Base-by-base conservation (phyloP, 2,329 filamentous ascomycete genomes). In the Neoscytalidium dimidiatum region DNA sequence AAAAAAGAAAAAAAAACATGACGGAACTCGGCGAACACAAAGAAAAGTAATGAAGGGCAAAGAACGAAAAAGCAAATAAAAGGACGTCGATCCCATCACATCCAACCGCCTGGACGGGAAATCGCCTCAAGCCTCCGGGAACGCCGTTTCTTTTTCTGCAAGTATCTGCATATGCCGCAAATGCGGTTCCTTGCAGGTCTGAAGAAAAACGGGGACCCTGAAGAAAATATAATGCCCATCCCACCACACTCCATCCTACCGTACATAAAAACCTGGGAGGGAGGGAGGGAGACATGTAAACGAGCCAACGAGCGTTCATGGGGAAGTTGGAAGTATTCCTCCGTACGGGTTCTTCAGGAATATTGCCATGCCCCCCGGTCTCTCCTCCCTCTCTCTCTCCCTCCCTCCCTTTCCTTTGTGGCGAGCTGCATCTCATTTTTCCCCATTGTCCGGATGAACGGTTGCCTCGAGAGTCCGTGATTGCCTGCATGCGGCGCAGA, bases 281-380 rank as follows among this genome's bases (percentile, higher is more conserved):
- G n/a, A n/a, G n/a, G n/a, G n/a, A n/a, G n/a, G n/a, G n/a, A n/a
- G n/a, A n/a, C n/a, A n/a, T n/a, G 28, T 35, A 57, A 57, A 57
- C 52, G 52, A 57, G 5, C 52, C 52, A 57, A 41, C 35, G 52
- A 57, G n/a, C 33, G 52, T 41, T 35, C 21, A 57, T 35, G 52
- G 52, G 52, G 52, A 57, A 57, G 21, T 6, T 41, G 33, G 23
- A 41, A 21, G 14, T 17, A 17, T 28, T 21, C 52, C n/a, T 57
- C 51, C 51, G 51, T 35, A 31, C 31, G 31, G 51, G 51, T 14
- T 38, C 19, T n/a, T n/a, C n/a, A n/a, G n/a, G 51, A 6, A 11
- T n/a, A 7, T n/a, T 14, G n/a, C 31, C 21, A 8, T 21, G 19
- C 33, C 52, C 52, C 52, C 52, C 43, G 19, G 33, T 28, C 52